Evolutionary conservation across 495 filamentous ascomycete species (phyloP).

Genomic region (Lepidopterella palustris): DNA sequence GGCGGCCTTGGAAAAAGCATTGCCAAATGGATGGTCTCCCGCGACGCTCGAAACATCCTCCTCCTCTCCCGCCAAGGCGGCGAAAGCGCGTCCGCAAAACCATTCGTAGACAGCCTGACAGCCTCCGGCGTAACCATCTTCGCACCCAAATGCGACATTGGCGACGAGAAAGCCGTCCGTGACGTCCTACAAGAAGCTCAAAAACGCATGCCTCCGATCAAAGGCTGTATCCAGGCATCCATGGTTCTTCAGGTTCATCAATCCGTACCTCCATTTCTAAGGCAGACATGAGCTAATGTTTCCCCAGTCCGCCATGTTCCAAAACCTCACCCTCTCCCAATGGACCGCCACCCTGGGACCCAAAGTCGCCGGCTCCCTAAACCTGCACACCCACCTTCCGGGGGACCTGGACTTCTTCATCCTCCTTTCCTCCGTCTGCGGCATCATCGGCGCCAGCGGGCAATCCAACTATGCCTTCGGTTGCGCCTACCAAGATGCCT

Average conservation of each 20-base stretch:
- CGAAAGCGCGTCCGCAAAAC: not conserved
- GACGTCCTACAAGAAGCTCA: not conserved
- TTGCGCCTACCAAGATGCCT: not conserved
- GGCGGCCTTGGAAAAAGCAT: not conserved
- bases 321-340: not conserved
- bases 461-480: conserved; percentile 4
- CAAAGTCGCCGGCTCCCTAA: not conserved
- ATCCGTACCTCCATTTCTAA: not conserved
- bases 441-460: not conserved
- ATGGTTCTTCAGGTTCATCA: conserved; percentile 3
- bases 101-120: not conserved
- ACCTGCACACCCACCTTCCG: not conserved
- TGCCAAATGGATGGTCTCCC: not conserved
- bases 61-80: not conserved
- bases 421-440: not conserved
- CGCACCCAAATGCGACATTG: not conserved
- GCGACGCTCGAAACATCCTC: not conserved
- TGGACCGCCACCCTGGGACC: not conserved
- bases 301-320: not conserved
- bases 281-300: not conserved
- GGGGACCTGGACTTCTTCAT: conserved; percentile 6
- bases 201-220: conserved; percentile 11
- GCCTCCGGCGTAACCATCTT: not conserved
- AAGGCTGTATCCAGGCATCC: conserved; percentile 21
- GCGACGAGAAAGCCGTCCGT: not conserved